Percentiles rank a stretch among this genome's conserved stretches.
Evolutionary conservation across 1,284 basidiomycete species (phyloP).

Genomic region (Hymenochaete sp.): DNA sequence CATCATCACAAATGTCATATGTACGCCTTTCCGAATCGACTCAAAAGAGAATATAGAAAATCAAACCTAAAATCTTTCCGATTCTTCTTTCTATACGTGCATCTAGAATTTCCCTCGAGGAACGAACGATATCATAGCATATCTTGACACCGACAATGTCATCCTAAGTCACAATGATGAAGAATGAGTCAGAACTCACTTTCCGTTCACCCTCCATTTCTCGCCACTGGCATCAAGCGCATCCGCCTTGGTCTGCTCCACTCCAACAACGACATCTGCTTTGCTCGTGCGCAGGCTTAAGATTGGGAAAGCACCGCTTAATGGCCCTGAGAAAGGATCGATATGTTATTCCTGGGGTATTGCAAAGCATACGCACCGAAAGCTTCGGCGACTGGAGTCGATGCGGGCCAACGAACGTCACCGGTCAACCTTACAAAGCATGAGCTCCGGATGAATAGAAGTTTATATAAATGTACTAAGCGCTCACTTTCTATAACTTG

Average conservation of each 20-base stretch:
- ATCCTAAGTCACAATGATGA: not conserved
- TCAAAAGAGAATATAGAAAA: too few species aligned
- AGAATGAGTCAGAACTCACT: conserved; percentile 40
- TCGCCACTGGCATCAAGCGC: conserved; percentile 58
- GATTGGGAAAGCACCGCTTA: conserved; percentile 73
- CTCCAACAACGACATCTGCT: conserved; percentile 87
- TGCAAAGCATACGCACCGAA: conserved; percentile 46
- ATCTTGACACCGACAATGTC: conserved; percentile 26
- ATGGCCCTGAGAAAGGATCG: conserved; percentile 44
- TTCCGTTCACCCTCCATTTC: conserved; percentile 77
- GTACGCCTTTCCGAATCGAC: too few species aligned
- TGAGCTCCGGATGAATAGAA: conserved; percentile 21
- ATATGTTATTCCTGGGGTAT: not conserved
- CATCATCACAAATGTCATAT: too few species aligned
- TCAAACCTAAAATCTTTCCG: too few species aligned
- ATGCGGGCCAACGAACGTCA: conserved; percentile 83
- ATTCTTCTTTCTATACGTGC: too few species aligned
- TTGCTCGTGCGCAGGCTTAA: conserved; percentile 90
- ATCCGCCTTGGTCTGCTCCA: conserved; percentile 56
- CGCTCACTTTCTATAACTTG: conserved; percentile 73
- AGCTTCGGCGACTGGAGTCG: conserved; percentile 71
- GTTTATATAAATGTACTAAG: conserved; percentile 21
- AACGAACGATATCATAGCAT: conserved; percentile 40
- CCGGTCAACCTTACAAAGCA: conserved; percentile 63
- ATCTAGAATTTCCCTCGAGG: not conserved